These are phyloP conservation scores for Podospora appendiculata DNA, from an alignment of 495 filamentous ascomycete genomes.

Conservation along the genomic window DNA sequence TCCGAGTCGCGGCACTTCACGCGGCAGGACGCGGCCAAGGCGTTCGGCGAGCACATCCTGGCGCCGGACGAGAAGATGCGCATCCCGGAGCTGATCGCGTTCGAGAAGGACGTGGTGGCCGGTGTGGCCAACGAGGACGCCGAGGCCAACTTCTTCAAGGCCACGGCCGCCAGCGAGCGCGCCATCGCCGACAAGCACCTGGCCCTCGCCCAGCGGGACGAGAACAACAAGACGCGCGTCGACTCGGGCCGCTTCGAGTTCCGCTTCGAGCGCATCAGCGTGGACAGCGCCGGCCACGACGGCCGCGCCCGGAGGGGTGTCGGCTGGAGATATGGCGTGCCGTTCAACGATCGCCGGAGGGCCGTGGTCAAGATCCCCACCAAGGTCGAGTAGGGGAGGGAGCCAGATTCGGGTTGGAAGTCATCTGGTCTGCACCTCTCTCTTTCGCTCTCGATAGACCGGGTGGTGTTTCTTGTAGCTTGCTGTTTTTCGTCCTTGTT, in stretches of 20 bases:
- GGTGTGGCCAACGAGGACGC: constrained; percentile 20
- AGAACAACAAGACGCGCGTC: constrained; percentile 38
- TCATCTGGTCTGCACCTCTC: too few relatives aligned
- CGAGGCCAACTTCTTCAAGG: constrained; percentile 22
- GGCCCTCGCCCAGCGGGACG: constrained; percentile 29
- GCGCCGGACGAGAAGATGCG: constrained; percentile 82
- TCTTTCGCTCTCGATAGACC: too few relatives aligned
- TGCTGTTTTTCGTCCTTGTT: too few relatives aligned
- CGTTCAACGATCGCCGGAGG: constrained; percentile 38
- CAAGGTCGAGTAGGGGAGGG: constrained; percentile 18
- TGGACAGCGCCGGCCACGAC: constrained; percentile 35
- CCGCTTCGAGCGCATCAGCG: constrained; percentile 59
- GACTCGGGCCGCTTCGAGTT: constrained; percentile 61
- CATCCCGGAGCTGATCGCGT: constrained; percentile 71
- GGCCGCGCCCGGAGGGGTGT: constrained; percentile 46
- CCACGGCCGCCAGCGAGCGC: constrained; percentile 25
- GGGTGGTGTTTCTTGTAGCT: too few relatives aligned
- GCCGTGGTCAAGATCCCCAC: constrained; percentile 41
- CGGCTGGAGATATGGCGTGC: constrained; percentile 52
- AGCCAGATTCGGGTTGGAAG: too few relatives aligned
- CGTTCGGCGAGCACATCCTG: constrained; percentile 64
- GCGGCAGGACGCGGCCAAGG: constrained; percentile 78
- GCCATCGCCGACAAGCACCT: constrained; percentile 30
- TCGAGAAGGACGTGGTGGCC: constrained; percentile 41
- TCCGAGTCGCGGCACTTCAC: constrained; percentile 89